These are phyloP conservation scores for Durio zibethinus DNA, from an alignment of 345 rosid genomes.

Conservation along the genomic window DNA sequence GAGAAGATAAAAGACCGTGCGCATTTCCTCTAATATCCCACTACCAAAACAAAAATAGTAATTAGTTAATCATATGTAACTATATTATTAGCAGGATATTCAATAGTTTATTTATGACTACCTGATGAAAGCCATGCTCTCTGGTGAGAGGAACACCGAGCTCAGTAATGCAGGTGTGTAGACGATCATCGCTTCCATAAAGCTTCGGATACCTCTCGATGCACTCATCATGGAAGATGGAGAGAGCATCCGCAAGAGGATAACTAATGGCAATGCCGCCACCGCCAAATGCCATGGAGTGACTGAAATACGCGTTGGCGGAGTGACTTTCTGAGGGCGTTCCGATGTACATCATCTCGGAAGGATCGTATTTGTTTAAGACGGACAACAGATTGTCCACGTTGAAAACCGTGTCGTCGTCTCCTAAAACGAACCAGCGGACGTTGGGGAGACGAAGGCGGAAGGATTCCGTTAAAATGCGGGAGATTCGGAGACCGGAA, in stretches of 20 bases:
- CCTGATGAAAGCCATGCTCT: conserved; percentile 96
- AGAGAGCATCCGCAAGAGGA: conserved; percentile 72
- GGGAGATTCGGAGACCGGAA: conserved; percentile 85
- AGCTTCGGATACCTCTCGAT: conserved; percentile 73
- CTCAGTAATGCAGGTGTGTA: conserved; percentile 90
- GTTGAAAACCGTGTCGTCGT: conserved; percentile 88
- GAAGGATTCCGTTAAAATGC: conserved; percentile 65
- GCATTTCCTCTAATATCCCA: conserved; percentile 92
- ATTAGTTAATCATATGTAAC: neutral
- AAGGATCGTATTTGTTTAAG: conserved; percentile 66
- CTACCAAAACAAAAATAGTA: conserved; percentile 38
- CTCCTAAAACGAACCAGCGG: conserved; percentile 85
- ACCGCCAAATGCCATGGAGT: conserved; percentile 93
- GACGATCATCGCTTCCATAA: conserved; percentile 91
- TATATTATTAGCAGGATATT: neutral
- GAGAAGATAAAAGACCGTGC: conserved; percentile 71
- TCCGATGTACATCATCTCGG: conserved; percentile 82
- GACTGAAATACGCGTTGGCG: conserved; percentile 79
- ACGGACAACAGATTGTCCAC: conserved; percentile 60
- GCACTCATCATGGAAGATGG: conserved; percentile 63
- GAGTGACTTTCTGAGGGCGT: conserved; percentile 87
- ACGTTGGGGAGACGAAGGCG: conserved; percentile 62
- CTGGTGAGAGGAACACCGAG: conserved; percentile 80
- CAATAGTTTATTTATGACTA: conserved; percentile 7
- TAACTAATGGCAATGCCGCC: conserved; percentile 91